Percentiles rank a stretch among this genome's conserved stretches.
These are phyloP conservation scores for Ustilago xerochloae DNA, from an alignment of 1,284 basidiomycete species.

Conservation along the genomic window DNA sequence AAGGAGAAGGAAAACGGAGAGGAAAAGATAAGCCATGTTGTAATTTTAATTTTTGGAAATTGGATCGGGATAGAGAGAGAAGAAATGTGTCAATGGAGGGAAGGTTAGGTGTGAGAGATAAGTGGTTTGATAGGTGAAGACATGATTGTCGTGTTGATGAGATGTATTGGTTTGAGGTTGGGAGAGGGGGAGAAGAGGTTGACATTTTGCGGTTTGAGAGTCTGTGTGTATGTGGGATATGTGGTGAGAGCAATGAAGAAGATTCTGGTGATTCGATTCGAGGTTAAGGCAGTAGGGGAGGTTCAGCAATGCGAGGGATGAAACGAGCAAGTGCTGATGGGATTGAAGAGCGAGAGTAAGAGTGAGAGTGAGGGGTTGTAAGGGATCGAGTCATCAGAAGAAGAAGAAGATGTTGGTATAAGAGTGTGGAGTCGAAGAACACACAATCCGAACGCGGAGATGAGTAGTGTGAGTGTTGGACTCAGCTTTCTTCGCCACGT, in stretches of 20 bases:
- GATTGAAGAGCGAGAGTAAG: too few species aligned
- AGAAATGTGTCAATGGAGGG: conserved; percentile 50
- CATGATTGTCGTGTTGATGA: conserved; percentile 28
- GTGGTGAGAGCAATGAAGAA: background rate
- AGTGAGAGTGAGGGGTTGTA: background rate
- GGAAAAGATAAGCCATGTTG: conserved; percentile 62
- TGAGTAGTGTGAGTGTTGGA: too few species aligned
- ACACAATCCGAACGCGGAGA: too few species aligned
- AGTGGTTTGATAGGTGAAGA: background rate
- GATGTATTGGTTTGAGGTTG: conserved; percentile 21
- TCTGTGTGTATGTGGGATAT: background rate
- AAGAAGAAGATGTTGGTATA: conserved; percentile 12
- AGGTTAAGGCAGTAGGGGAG: too few species aligned
- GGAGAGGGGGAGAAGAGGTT: conserved; percentile 7
- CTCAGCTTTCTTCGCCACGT: conserved; percentile 12
- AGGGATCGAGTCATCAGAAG: background rate
- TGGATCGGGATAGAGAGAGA: conserved; percentile 7
- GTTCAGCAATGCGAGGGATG: too few species aligned
- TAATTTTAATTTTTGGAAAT: conserved; percentile 24
- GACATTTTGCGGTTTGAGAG: too few species aligned
- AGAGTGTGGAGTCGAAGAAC: too few species aligned
- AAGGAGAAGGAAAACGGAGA: conserved; percentile 47
- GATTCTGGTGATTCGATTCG: too few species aligned
- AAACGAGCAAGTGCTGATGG: too few species aligned
- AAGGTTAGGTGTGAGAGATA: conserved; percentile 20